Evolutionary conservation across 768 basidiomycete species (phyloP), one percentile per base, ranked within the genome.

Genomic region (Austroboletus festivus): DNA sequence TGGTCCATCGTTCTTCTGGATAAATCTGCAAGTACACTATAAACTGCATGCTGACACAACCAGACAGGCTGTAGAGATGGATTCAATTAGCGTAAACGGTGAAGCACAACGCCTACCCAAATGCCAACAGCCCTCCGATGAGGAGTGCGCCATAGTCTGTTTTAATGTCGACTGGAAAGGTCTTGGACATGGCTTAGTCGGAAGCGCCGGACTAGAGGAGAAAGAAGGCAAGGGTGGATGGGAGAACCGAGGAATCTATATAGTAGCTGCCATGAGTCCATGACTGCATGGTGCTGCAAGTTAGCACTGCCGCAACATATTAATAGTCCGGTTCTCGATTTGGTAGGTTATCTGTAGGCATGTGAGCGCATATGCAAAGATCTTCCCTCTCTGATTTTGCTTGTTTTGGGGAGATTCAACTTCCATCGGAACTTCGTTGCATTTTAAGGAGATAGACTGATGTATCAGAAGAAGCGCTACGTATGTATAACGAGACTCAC

Each of bases 21-120:
- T 56, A 54, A 20, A 31, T 5, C 22, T 61, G 56, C 53, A 40
- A 64, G 37, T 62, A 64, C 38, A 62, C 34, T 16, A 62, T 26
- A 33, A 56, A 62, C 51, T 63, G 61, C 54, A 64, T 52, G 22
- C 44, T 56, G 31, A 62, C 47, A 23, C 63, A 64, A 48, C 61
- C 61, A 3, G 61, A 63, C 30, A 63, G 53, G 33, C 63, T 62
- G 42, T n/a, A n/a, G 28, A 33, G 20, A 28, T 28, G 13, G 23
- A 12, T 39, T 20, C 15, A 38, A 49, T 48, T 13, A 33, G 35
- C 18, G 15, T 11, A 2, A 12, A 20, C 6, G 21, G 26, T 8
- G 13, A 41, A 39, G 13, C 30, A n/a, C 16, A 1, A 38, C 20
- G 16, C 53, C 53, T 34, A 52, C 61, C 46, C 39, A 16, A 63